Evolutionary conservation across 2,329 filamentous ascomycete genomes (phyloP), one percentile per base, ranked within the genome.

Genomic region (Diaporthe eres): DNA sequence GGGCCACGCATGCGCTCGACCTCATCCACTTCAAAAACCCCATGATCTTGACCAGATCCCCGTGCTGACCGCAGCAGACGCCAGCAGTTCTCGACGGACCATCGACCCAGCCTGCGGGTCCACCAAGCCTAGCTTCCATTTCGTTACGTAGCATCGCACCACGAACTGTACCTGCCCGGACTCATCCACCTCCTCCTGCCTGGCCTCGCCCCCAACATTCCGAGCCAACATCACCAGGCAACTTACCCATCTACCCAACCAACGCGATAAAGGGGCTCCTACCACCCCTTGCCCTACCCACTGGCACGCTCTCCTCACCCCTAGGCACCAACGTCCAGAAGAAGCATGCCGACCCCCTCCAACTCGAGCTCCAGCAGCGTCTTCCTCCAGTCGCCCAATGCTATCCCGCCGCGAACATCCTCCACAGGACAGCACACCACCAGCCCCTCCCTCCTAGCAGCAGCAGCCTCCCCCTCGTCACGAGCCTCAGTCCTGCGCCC

Each of bases 351-450:
- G 77, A 77, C 79, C 72, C 71, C 79, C 73, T 75, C 80, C 67
- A 72, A 79, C 58, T 57, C 77, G 9, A 60, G 71, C 44, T 25
- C 70, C 39, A 39, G 78, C 61, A 74, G 53, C 71, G 78, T 81
- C 77, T 82, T 83, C 76, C 83, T 87, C 71, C 85, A 86, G 75
- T 90, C 89, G n/a, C 92, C 92, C 72, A 92, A 91, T 82, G 88
- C 89, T 51, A 95, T 95, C 74, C 94, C 94, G 28, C 92, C 92
- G 4, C 90, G 94, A 77, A 95, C 92, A 61, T 95, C 94, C 74
- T 94, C 93, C 1, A 91, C 90, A 74, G 87, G 88, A 78, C 86
- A 88, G 77, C 83, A 83, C 47, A 77, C 80, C 47, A 79, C 42
- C 42, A 76, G 70, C 17, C 80, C 80, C 39, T 81, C 83, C 17